Evolutionary conservation across 768 basidiomycete genomes (phyloP), one percentile per base, ranked within the genome.

Genomic region (Kockovaella imperatae): DNA sequence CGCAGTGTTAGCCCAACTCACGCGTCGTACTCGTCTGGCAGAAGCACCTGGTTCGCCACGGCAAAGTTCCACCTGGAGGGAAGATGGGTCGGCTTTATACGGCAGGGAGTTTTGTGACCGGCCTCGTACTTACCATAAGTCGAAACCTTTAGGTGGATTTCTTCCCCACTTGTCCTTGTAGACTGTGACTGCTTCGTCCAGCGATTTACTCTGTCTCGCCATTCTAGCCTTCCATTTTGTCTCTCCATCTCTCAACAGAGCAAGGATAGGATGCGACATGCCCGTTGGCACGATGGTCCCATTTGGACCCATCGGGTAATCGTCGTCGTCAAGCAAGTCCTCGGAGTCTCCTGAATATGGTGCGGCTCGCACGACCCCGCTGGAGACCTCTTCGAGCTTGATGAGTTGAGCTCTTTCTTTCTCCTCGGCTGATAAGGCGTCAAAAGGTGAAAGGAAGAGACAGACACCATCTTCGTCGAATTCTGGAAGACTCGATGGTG

Each of bases 101-200:
- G n/a, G n/a, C n/a, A n/a, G n/a, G n/a, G n/a, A n/a, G n/a, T n/a
- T n/a, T n/a, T 25, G 40, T 18, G 40, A 28, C 28, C 18, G 18
- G 11, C 28, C 20, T 7, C 8, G 23, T n/a, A 56, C 69, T 51
- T 42, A 90, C 93, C 93, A 96, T 24, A 77, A 73, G 64, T 89
- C 91, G 55, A 97, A 99, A 1, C 90, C 93, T 35, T 77, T 79
- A 0, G 95, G 93, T 4, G 95, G 95, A 29, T 80, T 73, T 30
- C 85, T 79, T 8, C 75, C 74, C 70, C 93, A 90, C 49, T 90
- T 77, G 47, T 77, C 73, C 56, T 74, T 79, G 72, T 99, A 99
- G 69, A 93, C 88, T 7, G 71, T 69, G 0, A 87, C 86, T 0
- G 93, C 93, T 23, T 80, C 79, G 32, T 74, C 74, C 29, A 97